Conservation (phyloP, 2,329 filamentous ascomycete species). For the Lecanicillium sp. region DNA sequence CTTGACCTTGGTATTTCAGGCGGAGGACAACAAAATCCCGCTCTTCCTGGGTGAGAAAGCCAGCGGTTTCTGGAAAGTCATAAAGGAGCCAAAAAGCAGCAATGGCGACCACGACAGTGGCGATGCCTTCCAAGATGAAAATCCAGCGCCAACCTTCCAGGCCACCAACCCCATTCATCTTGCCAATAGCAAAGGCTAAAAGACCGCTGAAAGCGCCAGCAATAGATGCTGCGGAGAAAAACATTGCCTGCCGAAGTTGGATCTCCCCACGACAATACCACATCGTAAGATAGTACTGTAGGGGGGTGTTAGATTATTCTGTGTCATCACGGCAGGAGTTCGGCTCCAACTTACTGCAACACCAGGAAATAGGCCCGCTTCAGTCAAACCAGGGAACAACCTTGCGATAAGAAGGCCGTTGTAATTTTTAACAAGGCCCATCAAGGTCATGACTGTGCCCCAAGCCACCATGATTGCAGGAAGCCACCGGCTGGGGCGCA, state of each 20-base stretch:
- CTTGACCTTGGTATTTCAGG: slow-evolving; percentile 55
- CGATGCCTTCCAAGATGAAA: slow-evolving; percentile 63
- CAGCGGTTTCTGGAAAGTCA: slow-evolving; percentile 75
- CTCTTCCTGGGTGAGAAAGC: slow-evolving; percentile 65
- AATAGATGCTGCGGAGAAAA: slow-evolving; percentile 75
- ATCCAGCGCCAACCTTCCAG: slow-evolving; percentile 57
- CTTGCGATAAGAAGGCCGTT: slow-evolving; percentile 39
- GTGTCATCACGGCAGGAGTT: too few relatives aligned
- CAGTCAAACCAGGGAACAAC: slow-evolving; percentile 56
- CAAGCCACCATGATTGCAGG: slow-evolving; percentile 66
- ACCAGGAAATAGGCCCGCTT: slow-evolving; percentile 60
- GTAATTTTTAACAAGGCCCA: slow-evolving; percentile 44
- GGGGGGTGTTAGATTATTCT: background rate
- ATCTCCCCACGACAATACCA: slow-evolving; percentile 53
- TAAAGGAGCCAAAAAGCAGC: slow-evolving; percentile 64
- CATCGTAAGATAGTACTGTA: slow-evolving; percentile 46
- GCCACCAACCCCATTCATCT: slow-evolving; percentile 60
- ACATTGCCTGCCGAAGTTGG: slow-evolving; percentile 55
- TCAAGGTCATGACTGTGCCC: slow-evolving; percentile 40
- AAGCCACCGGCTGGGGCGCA: slow-evolving; percentile 67
- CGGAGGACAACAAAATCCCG: slow-evolving; percentile 63
- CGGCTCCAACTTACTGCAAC: slow-evolving; percentile 41
- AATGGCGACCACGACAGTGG: slow-evolving; percentile 59
- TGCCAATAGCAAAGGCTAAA: slow-evolving; percentile 60
- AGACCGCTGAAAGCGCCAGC: slow-evolving; percentile 72